Evolutionary conservation across 768 basidiomycete genomes (phyloP).

Genomic region (Calocera viscosa): DNA sequence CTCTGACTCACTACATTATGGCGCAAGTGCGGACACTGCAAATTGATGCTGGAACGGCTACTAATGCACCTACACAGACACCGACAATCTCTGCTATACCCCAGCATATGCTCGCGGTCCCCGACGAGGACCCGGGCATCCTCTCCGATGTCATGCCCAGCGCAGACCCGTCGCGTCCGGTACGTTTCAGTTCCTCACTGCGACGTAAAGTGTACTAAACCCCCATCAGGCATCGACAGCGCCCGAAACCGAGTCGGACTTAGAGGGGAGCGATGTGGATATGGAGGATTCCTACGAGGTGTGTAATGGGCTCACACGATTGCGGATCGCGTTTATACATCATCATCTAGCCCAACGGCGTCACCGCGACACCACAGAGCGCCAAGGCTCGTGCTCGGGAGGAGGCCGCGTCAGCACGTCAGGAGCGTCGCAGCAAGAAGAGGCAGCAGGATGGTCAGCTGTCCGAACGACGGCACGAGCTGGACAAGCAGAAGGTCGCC

Average conservation of each 20-base stretch:
- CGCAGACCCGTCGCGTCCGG: slow-evolving; percentile 10
- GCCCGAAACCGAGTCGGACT: slow-evolving; percentile 13
- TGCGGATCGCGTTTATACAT: background rate
- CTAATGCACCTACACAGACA: background rate
- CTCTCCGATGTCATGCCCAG: slow-evolving; percentile 4
- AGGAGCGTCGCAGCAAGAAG: slow-evolving; percentile 46
- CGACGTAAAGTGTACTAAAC: background rate
- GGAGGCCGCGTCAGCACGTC: slow-evolving; percentile 12
- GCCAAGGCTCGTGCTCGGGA: slow-evolving; percentile 9
- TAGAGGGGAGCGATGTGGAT: slow-evolving; percentile 10
- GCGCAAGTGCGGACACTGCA: background rate
- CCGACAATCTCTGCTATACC: background rate
- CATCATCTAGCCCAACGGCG: background rate
- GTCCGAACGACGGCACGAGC: slow-evolving; percentile 58
- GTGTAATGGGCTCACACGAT: background rate
- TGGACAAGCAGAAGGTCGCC: slow-evolving; percentile 81
- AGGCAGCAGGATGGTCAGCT: slow-evolving; percentile 55
- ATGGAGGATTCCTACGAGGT: slow-evolving; percentile 8
- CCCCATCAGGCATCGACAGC: background rate
- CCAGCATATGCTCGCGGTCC: slow-evolving; percentile 1
- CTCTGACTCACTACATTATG: background rate
- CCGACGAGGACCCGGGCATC: background rate
- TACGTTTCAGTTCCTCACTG: slow-evolving; percentile 14
- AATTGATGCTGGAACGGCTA: background rate
- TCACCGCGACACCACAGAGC: background rate